Evolutionary conservation across 192 early-diverging fungal genomes (phyloP).

Genomic region (Entomortierella beljakovae): DNA sequence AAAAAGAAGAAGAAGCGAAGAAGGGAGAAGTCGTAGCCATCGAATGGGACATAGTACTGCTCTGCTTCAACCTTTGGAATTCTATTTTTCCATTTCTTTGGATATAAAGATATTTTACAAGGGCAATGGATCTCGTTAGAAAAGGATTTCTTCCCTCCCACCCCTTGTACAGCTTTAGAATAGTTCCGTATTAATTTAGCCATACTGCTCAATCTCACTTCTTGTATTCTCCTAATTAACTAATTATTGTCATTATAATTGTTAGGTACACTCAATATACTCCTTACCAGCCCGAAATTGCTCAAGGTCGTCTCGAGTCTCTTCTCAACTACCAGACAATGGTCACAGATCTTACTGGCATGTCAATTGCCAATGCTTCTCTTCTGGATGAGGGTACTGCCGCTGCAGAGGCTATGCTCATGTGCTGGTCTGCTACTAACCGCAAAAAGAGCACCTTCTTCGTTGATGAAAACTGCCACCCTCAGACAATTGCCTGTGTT

Average conservation of each 20-base stretch:
- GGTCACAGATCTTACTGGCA: conserved; percentile 94
- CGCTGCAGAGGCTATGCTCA: conserved; percentile 97
- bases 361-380: conserved; percentile 97
- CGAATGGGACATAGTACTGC: too few species aligned
- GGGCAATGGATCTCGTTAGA: too few species aligned
- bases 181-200: conserved; percentile 5
- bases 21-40: too few species aligned
- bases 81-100: background rate
- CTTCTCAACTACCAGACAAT: conserved; percentile 99
- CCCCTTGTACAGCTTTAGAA: background rate
- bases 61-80: too few species aligned
- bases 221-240: conserved; percentile 5
- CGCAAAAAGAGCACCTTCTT: conserved; percentile 91
- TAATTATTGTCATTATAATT: conserved; percentile 81
- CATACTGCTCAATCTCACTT: conserved; percentile 4
- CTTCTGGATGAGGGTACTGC: conserved; percentile 99
- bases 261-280: conserved; percentile 83
- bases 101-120: background rate
- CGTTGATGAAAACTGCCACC: conserved; percentile 92
- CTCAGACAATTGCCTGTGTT: conserved; percentile 95
- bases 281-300: conserved; percentile 99
- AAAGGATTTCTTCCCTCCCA: background rate
- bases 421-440: conserved; percentile 80
- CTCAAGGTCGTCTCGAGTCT: conserved; percentile 97
- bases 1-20: conserved; percentile 7